These are phyloP conservation scores for Ramaria sp. DNA, from an alignment of 768 basidiomycete species.

Conservation along the genomic window DNA sequence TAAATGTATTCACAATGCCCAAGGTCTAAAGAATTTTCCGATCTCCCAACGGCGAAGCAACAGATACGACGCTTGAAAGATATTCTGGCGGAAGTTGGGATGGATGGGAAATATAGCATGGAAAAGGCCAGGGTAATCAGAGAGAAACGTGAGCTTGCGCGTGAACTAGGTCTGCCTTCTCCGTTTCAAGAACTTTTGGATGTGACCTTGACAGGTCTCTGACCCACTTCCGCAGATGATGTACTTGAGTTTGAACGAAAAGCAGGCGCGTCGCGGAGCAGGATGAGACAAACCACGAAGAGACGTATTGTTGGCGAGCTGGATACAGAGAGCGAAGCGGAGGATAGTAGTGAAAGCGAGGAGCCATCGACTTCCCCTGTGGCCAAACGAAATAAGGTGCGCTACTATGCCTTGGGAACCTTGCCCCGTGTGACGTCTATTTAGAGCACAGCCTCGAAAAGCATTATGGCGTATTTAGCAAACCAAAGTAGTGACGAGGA, in stretches of 20 bases:
- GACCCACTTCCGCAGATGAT: constrained; percentile 40
- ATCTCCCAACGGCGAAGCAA: constrained; percentile 39
- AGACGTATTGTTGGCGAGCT: constrained; percentile 9
- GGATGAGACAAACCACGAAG: constrained; percentile 16
- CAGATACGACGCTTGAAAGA: constrained; percentile 57
- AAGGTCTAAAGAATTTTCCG: constrained; percentile 50
- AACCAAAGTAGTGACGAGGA: constrained; percentile 63
- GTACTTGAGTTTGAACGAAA: constrained; percentile 54
- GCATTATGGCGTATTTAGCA: constrained; percentile 60
- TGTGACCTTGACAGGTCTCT: background rate
- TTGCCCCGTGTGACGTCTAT: constrained; percentile 1
- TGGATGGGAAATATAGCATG: constrained; percentile 65
- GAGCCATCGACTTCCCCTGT: constrained; percentile 21
- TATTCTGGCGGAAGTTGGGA: constrained; percentile 63
- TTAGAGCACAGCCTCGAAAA: constrained; percentile 38
- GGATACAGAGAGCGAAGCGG: constrained; percentile 4
- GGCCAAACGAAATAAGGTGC: constrained; percentile 31
- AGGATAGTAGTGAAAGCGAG: constrained; percentile 19
- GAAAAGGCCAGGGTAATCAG: constrained; percentile 75
- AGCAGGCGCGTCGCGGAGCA: constrained; percentile 27
- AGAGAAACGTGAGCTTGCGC: constrained; percentile 59
- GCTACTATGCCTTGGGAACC: constrained; percentile 5
- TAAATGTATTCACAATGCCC: background rate
- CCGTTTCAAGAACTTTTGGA: background rate
- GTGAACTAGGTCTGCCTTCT: constrained; percentile 57